Base-by-base conservation (phyloP, 495 filamentous ascomycete genomes). In the Cercophora scortea region DNA sequence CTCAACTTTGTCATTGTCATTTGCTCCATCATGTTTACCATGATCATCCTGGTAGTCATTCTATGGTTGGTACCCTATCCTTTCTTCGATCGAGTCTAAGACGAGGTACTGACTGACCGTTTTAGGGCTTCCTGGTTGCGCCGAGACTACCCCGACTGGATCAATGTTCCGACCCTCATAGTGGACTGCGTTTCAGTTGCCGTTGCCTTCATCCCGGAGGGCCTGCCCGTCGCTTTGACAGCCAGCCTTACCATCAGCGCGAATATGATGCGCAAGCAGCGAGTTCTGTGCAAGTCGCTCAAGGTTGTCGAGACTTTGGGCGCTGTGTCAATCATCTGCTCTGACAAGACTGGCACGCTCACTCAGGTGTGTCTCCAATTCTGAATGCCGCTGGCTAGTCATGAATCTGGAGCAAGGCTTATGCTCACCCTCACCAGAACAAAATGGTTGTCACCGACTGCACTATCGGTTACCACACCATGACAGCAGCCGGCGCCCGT, bases 191-290 rank as follows among this genome's bases (percentile, higher is more conserved):
- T 89, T 56, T 79, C 78, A 12, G 80, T 84, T 17, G 82, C 83
- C 3, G 80, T 88, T 9, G 86, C 85, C 32, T 88, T 88, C 62
- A 85, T 89, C 46, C 85, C 85, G 0, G 84, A 87, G 54, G 85
- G 84, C 17, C 70, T 88, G 3, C 85, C 85, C 0, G 82, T 89
- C 35, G 83, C 80, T 12, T 65, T 87, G n/a, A 83, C 84, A 0
- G 72, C 83, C 11, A 68, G 65, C 18, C 59, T 75, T 41, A 75
- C 69, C 8, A 85, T 83, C 58, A 70, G 76, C 8, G 84, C 85
- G 0, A 78, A 76, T 18, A 66, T 79, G 25, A 84, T 87, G 82
- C 71, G 71, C 55, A 76, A 78, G 51, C 77, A 82, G 57, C 82
- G 83, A 45, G 74, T 86, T 34, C 67, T 87, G 3, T 82, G 79